phyloP scores from a whole-genome alignment of 306 rosid species.

The Sphenostylis stenocarpa region DNA sequence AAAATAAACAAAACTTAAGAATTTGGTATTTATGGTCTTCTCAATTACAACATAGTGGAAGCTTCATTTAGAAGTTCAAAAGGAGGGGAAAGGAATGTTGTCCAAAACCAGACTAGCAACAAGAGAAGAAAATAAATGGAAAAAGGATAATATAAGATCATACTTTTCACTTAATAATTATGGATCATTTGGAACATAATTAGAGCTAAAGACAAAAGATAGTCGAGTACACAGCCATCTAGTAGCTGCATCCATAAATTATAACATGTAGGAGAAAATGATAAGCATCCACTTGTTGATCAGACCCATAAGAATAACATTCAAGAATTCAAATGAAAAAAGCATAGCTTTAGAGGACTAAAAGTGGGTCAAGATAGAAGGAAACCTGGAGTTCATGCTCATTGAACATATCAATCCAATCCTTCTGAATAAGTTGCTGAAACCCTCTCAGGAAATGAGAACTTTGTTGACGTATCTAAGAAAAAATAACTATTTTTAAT shows the following conservation, averaged over 20 bases:
- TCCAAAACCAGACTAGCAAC: too few species aligned
- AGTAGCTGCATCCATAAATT: neutral
- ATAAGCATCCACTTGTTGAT: neutral
- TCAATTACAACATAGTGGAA: neutral
- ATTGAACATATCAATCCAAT: constrained; percentile 96
- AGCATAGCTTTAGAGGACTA: neutral
- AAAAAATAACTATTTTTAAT: constrained; percentile 23
- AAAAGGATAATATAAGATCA: neutral
- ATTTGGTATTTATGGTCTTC: neutral
- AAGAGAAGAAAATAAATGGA: too few species aligned
- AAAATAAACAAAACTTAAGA: too few species aligned
- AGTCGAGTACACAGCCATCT: neutral
- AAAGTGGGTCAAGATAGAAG: constrained; percentile 19
- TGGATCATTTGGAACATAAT: constrained; percentile 2
- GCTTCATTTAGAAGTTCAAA: too few species aligned
- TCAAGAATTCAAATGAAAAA: neutral
- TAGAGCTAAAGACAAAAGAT: neutral
- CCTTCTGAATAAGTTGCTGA: constrained; percentile 95
- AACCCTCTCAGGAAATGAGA: constrained; percentile 96
- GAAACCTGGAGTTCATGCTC: constrained; percentile 98
- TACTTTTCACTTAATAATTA: neutral
- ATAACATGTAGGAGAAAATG: neutral
- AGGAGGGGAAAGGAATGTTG: too few species aligned
- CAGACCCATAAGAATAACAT: constrained; percentile 7
- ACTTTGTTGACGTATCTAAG: constrained; percentile 98